Conservation (phyloP, 2,329 filamentous ascomycete species). For the Penicillium sp. region DNA sequence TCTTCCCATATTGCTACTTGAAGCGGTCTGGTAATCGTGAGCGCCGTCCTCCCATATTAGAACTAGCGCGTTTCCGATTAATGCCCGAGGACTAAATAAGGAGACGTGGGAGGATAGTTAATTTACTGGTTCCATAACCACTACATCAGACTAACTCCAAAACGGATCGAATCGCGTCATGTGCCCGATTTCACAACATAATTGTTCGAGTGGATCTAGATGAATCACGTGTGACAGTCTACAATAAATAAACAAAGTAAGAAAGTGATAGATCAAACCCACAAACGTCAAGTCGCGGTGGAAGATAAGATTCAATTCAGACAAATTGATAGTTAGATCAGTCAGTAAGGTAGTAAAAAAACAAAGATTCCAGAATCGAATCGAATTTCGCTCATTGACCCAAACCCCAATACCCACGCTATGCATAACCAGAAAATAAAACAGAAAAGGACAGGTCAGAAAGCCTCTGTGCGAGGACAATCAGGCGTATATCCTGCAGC, state of each 20-base stretch:
- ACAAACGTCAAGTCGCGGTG: background rate
- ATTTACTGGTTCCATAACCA: no score
- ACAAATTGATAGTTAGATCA: background rate
- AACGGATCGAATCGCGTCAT: no score
- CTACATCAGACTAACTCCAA: no score
- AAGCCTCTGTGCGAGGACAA: background rate
- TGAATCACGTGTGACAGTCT: background rate
- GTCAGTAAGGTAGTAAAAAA: background rate
- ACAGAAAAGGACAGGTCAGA: conserved; percentile 7
- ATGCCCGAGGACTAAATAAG: no score
- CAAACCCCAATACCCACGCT: conserved; percentile 30
- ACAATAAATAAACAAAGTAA: background rate
- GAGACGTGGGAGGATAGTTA: no score
- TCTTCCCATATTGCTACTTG: no score
- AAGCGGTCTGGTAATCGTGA: no score
- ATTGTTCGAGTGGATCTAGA: background rate
- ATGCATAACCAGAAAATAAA: conserved; percentile 25
- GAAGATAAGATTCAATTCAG: background rate
- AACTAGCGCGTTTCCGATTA: no score
- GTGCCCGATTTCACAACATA: no score
- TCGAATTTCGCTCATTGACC: conserved; percentile 16
- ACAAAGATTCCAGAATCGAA: conserved; percentile 8
- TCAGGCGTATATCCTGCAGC: conserved; percentile 15
- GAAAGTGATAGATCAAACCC: background rate
- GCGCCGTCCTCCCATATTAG: no score